Base-by-base conservation (phyloP, 2,329 filamentous ascomycete genomes). In the Scorias spongiosa region DNA sequence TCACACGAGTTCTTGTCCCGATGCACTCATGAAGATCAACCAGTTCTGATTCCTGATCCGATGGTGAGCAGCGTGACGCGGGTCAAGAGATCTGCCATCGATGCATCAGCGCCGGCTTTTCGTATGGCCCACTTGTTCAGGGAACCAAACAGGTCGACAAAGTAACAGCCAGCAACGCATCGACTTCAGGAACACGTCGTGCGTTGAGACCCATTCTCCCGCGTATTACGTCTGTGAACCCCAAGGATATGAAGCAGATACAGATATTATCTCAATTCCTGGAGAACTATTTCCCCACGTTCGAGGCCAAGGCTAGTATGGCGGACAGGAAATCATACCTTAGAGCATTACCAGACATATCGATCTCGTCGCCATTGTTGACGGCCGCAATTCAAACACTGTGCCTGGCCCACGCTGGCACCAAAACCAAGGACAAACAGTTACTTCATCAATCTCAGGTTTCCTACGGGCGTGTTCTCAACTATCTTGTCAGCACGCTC, bases 361-460 rank as follows among this genome's bases (percentile, higher is more conserved):
- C 46, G 38, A 37, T 49, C 1, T 49, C 47, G 10, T 44, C 44
- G 11, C 47, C 47, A 7, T 40, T 49, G 42, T 42, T 46, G 40
- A 47, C 44, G 39, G 40, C 30, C 26, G 47, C 47, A 5, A 42
- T 49, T 6, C 44, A 46, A 15, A 49, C 45, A 12, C 39, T 49
- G 11, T 46, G 47, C 40, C 26, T 49, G 5, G 46, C 46, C 4
- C 46, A 48, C 38, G 20, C 42, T 8, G 46, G 44, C 26, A 44
- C 26, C n/a, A 42, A 41, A 30, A 26, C 36, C 10, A 32, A 40
- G 11, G 46, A 48, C 26, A 42, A 39, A n/a, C 32, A 42, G 36
- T 18, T 48, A 29, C 29, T 48, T 8, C 40, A 46, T 28, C 41
- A 44, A 3, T 48, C 46, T 15, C 46, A 48, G 34, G 42, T 41